Conservation (phyloP, 176 grass and related monocot species). For the Phoenix roebelenii region DNA sequence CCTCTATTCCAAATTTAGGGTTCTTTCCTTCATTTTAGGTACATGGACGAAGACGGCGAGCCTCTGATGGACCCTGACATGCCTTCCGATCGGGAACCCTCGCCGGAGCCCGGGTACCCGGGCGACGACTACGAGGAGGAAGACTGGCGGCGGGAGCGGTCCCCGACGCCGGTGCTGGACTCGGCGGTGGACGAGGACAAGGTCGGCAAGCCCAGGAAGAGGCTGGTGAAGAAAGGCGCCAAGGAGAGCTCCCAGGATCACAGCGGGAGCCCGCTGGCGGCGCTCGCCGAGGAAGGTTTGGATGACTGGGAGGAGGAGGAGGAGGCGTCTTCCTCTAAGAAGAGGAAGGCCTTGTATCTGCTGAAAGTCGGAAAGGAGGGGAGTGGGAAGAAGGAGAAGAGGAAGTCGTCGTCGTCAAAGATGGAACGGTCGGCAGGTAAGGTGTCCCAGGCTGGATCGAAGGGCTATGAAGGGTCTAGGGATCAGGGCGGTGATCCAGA, state of each 20-base stretch:
- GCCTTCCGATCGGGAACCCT: slow-evolving; percentile 19
- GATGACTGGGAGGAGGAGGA: slow-evolving; percentile 37
- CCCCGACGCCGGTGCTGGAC: slow-evolving; percentile 56
- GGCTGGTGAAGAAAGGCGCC: slow-evolving; percentile 57
- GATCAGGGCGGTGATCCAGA: slow-evolving; percentile 42
- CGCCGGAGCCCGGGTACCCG: slow-evolving; percentile 19
- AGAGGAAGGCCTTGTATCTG: slow-evolving; percentile 35
- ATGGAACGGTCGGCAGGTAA: slow-evolving; percentile 6
- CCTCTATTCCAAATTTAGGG: slow-evolving; percentile 3
- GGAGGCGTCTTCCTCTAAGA: slow-evolving; percentile 11
- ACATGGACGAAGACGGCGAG: slow-evolving; percentile 79
- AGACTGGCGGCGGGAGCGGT: slow-evolving; percentile 48
- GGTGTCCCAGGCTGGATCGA: slow-evolving; percentile 10
- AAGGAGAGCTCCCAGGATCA: slow-evolving; percentile 5
- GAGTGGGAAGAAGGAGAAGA: slow-evolving; percentile 41
- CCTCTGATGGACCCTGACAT: slow-evolving; percentile 57
- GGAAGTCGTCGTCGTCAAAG: slow-evolving; percentile 5
- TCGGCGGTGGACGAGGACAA: slow-evolving; percentile 13
- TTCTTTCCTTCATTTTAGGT: slow-evolving; percentile 24
- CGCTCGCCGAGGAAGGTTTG: slow-evolving; percentile 28
- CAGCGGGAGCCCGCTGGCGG: background rate
- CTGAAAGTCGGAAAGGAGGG: slow-evolving; percentile 32
- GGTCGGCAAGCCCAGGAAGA: slow-evolving; percentile 55
- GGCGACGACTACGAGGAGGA: slow-evolving; percentile 48
- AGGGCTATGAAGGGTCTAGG: slow-evolving; percentile 17